Conservation (phyloP, 2,329 filamentous ascomycete genomes). For the Colletotrichum sp. region DNA sequence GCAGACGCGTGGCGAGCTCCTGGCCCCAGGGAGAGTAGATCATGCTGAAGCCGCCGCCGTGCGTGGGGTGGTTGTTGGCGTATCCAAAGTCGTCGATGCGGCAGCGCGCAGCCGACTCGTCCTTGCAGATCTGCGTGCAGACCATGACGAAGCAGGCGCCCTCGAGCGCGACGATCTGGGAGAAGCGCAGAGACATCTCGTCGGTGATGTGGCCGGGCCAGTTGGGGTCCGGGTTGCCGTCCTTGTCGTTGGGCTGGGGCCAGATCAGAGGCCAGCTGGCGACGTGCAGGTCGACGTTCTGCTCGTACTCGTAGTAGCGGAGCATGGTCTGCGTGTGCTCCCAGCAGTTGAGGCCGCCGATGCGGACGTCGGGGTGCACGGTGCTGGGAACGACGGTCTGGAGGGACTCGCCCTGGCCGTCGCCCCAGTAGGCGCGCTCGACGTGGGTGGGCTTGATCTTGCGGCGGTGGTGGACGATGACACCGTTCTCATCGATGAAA, state of each 20-base stretch:
- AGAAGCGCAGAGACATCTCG: constrained; percentile 38
- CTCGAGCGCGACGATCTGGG: constrained; percentile 48
- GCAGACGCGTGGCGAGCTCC: constrained; percentile 29
- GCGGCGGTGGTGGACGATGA: constrained; percentile 49
- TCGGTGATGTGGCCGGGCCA: constrained; percentile 40
- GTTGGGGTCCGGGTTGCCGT: constrained; percentile 34
- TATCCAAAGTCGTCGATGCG: constrained; percentile 21
- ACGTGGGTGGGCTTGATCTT: constrained; percentile 58
- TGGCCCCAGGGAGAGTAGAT: constrained; percentile 35
- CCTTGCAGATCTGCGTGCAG: constrained; percentile 43
- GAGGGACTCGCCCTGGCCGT: constrained; percentile 61
- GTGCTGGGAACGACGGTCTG: constrained; percentile 52
- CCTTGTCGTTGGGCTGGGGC: constrained; percentile 1
- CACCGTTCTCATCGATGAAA: constrained; percentile 53
- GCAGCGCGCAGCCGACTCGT: constrained; percentile 34
- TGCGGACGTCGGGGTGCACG: constrained; percentile 44
- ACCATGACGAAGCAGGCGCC: constrained; percentile 48
- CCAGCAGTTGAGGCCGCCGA: constrained; percentile 63
- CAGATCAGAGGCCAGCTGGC: constrained; percentile 36
- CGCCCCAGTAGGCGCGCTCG: constrained; percentile 55
- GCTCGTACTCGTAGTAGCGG: constrained; percentile 29
- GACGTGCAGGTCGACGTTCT: constrained; percentile 32
- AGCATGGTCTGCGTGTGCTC: constrained; percentile 42
- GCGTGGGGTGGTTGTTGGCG: constrained; percentile 16
- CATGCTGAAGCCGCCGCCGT: constrained; percentile 31